Evolutionary conservation across 495 filamentous ascomycete genomes (phyloP).

Genomic region (Ramalina intermedia): DNA sequence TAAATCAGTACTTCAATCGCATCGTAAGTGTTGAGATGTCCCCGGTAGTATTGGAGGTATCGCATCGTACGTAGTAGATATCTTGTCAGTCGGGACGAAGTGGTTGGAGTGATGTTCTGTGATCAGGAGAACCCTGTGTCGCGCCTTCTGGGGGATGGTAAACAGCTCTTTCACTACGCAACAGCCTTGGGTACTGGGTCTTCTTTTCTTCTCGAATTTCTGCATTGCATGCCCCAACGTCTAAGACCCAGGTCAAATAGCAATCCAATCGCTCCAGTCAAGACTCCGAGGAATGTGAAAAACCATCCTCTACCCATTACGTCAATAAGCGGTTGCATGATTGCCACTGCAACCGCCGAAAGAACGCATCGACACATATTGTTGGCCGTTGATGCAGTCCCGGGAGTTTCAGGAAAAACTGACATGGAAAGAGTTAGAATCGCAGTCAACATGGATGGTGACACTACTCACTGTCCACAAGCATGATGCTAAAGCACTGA

Average conservation of each 20-base stretch:
- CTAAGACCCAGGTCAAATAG: neutral
- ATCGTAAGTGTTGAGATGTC: too few species aligned
- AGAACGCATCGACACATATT: constrained; percentile 23
- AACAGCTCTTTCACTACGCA: too few species aligned
- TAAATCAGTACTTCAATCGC: too few species aligned
- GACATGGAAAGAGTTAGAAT: neutral
- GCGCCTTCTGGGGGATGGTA: too few species aligned
- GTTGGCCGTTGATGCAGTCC: constrained; percentile 18
- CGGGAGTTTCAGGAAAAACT: constrained; percentile 15
- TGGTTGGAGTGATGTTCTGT: too few species aligned
- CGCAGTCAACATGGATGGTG: neutral
- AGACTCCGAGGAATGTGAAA: constrained; percentile 16
- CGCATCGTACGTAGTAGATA: too few species aligned
- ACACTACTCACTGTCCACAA: constrained; percentile 16
- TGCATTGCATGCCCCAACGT: neutral
- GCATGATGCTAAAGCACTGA: constrained; percentile 13
- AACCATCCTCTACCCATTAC: constrained; percentile 21
- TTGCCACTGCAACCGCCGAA: constrained; percentile 18
- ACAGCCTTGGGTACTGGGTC: too few species aligned
- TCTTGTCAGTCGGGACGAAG: too few species aligned
- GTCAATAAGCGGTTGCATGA: constrained; percentile 20
- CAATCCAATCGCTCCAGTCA: constrained; percentile 2
- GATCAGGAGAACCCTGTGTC: too few species aligned
- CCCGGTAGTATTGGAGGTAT: too few species aligned
- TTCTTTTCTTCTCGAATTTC: neutral